A percentile compares a stretch with the other conserved stretches of the same genome.
Evolutionary conservation across 495 filamentous ascomycete genomes (phyloP).

Genomic region (Penicillium crystallinum): DNA sequence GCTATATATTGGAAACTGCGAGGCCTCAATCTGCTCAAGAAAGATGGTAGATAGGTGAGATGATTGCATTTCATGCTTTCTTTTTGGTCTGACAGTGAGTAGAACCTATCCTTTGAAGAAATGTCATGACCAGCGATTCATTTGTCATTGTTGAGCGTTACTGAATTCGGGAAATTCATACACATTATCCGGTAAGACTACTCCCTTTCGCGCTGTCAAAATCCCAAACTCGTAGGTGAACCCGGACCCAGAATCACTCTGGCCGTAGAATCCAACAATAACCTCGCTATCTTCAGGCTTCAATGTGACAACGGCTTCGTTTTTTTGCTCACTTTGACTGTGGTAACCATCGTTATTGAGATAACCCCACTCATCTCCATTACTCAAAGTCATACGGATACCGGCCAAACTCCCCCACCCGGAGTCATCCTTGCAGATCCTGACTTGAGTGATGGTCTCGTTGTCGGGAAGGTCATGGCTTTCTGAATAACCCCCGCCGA

Average conservation of each 20-base stretch:
- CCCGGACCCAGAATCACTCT: constrained; percentile 14
- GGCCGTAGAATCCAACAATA: constrained; percentile 41
- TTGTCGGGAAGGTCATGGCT: constrained; percentile 22
- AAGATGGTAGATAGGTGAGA: too few relatives aligned
- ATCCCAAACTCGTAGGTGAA: constrained; percentile 34
- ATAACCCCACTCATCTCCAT: constrained; percentile 28
- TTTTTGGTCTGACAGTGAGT: too few relatives aligned
- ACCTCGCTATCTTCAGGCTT: constrained; percentile 24
- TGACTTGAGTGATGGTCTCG: constrained; percentile 27
- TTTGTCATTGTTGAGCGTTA: background rate
- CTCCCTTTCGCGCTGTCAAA: constrained; percentile 32
- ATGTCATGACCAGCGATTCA: too few relatives aligned
- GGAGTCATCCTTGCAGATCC: constrained; percentile 12
- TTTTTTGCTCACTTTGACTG: background rate
- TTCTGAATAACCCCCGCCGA: constrained; percentile 28
- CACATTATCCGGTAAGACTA: constrained; percentile 27
- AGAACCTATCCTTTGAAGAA: too few relatives aligned
- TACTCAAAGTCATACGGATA: constrained; percentile 30
- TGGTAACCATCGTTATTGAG: constrained; percentile 19
- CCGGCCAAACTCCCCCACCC: constrained; percentile 22
- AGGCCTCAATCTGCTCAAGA: too few relatives aligned
- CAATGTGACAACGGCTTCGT: constrained; percentile 5
- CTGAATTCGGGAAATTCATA: constrained; percentile 21
- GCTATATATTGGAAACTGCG: too few relatives aligned
- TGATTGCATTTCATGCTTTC: too few relatives aligned